Conservation (phyloP, 2,329 filamentous ascomycete genomes). For the Exserohilum rostratum region DNA sequence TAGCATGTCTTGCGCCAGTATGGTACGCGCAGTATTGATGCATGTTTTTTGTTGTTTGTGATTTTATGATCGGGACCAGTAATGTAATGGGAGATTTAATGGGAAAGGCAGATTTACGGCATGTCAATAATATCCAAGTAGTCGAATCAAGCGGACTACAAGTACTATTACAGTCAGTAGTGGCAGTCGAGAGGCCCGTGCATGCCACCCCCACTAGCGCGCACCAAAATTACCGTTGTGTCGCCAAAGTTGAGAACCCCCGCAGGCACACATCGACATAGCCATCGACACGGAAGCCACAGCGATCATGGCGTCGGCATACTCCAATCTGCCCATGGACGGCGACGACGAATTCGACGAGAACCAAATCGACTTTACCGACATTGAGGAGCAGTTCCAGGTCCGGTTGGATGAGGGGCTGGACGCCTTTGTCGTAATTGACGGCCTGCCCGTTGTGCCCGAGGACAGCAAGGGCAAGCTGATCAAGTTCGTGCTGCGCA, state of each 20-base stretch:
- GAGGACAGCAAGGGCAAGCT: slow-evolving; percentile 93
- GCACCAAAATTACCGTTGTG: slow-evolving; percentile 15
- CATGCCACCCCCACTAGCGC: slow-evolving; percentile 13
- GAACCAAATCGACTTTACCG: slow-evolving; percentile 92
- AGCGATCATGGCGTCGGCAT: slow-evolving; percentile 84
- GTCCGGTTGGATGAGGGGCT: slow-evolving; percentile 95
- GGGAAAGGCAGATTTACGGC: not conserved
- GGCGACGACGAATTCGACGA: slow-evolving; percentile 86
- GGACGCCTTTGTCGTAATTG: slow-evolving; percentile 94
- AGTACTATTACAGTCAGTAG: not conserved
- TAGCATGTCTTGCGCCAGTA: not conserved
- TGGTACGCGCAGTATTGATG: no score
- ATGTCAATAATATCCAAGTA: not conserved
- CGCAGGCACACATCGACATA: slow-evolving; percentile 25
- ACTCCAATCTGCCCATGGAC: slow-evolving; percentile 83
- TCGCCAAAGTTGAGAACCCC: slow-evolving; percentile 6
- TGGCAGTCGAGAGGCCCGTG: slow-evolving; percentile 10
- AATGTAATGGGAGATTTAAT: not conserved
- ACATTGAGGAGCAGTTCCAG: slow-evolving; percentile 92
- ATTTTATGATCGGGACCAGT: not conserved
- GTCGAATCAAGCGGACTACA: not conserved
- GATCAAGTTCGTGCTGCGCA: slow-evolving; percentile 93
- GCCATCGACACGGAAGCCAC: slow-evolving; percentile 26
- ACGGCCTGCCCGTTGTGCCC: slow-evolving; percentile 87
- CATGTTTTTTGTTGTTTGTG: not conserved